Conservation (phyloP, 805 yeast species). For the Starmerella vitae region DNA sequence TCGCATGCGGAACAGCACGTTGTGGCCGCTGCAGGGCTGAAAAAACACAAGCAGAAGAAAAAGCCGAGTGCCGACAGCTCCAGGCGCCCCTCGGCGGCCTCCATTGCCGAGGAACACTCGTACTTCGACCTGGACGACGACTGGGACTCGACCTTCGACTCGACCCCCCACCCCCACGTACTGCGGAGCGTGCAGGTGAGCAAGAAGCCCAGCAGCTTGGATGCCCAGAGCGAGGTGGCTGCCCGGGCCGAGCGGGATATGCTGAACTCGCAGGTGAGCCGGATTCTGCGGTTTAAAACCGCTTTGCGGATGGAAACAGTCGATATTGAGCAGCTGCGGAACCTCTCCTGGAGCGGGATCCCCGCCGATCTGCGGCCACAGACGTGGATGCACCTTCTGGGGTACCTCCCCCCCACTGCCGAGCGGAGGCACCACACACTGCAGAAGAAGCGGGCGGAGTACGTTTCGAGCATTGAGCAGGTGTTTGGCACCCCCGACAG, state of each 20-base stretch:
- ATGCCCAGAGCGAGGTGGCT: slow-evolving; percentile 24
- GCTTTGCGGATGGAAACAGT: slow-evolving; percentile 43
- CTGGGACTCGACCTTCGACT: slow-evolving; percentile 71
- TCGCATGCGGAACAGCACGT: slow-evolving; percentile 36
- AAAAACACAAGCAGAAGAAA: slow-evolving; percentile 6
- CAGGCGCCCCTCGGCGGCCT: background rate
- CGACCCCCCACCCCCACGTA: slow-evolving; percentile 7
- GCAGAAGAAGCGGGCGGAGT: slow-evolving; percentile 73
- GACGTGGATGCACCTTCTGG: slow-evolving; percentile 80
- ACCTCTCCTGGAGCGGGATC: slow-evolving; percentile 88
- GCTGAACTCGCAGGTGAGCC: slow-evolving; percentile 44
- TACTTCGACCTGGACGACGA: slow-evolving; percentile 76
- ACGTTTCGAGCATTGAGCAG: slow-evolving; percentile 57
- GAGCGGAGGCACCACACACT: slow-evolving; percentile 59
- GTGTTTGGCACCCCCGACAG: slow-evolving; percentile 39
- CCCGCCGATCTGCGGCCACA: slow-evolving; percentile 69
- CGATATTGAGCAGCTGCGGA: slow-evolving; percentile 55
- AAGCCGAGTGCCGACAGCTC: background rate
- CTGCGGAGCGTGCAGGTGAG: slow-evolving; percentile 4
- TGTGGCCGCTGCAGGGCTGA: slow-evolving; percentile 3
- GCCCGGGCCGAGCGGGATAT: slow-evolving; percentile 38
- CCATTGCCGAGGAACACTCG: slow-evolving; percentile 18
- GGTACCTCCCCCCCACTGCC: slow-evolving; percentile 78
- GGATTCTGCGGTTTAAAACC: slow-evolving; percentile 53
- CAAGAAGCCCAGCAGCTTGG: slow-evolving; percentile 1